Conservation (phyloP, 306 rosid species). For the Vigna unguiculata region DNA sequence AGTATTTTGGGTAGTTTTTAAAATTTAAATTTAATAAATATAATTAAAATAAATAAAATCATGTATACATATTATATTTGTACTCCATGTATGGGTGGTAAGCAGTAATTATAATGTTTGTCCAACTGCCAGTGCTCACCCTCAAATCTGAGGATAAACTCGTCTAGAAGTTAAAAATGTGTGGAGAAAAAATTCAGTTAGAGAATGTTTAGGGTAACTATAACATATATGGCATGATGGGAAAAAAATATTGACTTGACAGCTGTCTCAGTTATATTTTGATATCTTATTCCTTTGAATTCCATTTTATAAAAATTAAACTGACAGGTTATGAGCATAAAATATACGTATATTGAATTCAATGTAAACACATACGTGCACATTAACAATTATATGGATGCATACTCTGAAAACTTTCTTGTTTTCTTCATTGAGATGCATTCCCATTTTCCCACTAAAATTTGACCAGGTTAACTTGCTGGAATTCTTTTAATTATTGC, state of each 20-base stretch:
- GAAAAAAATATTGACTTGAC: neutral
- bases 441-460: conserved; percentile 15
- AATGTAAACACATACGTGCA: neutral
- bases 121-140: neutral
- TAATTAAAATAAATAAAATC: neutral
- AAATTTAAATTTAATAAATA: too few species aligned
- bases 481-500: conserved; percentile 2
- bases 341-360: neutral
- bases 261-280: neutral
- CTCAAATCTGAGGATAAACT: neutral
- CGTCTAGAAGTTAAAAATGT: neutral
- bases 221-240: neutral
- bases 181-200: neutral
- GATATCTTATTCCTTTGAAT: neutral
- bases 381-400: neutral
- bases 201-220: neutral
- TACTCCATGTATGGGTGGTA: neutral
- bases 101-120: neutral
- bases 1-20: too few species aligned
- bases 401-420: neutral
- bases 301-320: conserved; percentile 20
- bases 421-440: neutral
- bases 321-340: neutral
- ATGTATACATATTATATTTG: neutral
- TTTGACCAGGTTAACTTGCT: conserved; percentile 15